Conservation (phyloP, 129 eudicot species). For the Ambrosia artemisiifolia region DNA sequence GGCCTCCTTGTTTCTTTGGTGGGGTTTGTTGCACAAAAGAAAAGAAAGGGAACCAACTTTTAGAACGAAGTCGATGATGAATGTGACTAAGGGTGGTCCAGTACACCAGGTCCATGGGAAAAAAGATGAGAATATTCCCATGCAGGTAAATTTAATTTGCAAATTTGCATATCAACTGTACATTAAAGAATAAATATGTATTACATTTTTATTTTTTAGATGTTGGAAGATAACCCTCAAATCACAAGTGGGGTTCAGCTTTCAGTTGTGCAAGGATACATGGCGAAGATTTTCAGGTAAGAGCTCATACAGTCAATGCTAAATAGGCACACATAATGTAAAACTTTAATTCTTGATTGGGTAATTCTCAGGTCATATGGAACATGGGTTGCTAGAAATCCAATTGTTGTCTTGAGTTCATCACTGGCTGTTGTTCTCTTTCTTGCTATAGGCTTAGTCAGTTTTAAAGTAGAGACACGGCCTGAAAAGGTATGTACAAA, state of each 20-base stretch:
- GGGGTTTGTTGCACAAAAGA: constrained; percentile 74
- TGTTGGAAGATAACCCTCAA: constrained; percentile 65
- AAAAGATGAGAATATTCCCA: constrained; percentile 64
- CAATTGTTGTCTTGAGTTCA: constrained; percentile 65
- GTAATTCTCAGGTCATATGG: constrained; percentile 75
- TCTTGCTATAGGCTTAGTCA: constrained; percentile 79
- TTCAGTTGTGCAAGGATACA: constrained; percentile 86
- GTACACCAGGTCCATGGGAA: constrained; percentile 47
- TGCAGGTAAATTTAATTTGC: constrained; percentile 52
- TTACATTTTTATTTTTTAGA: constrained; percentile 38
- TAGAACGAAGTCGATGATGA: constrained; percentile 56
- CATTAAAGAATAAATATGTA: neutral
- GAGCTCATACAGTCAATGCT: constrained; percentile 14
- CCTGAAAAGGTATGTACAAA: constrained; percentile 75
- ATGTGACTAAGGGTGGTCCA: constrained; percentile 48
- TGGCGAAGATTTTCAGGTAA: constrained; percentile 89
- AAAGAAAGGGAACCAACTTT: constrained; percentile 43
- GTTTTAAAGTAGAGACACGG: constrained; percentile 88
- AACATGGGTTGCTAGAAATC: constrained; percentile 89
- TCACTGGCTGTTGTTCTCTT: constrained; percentile 70
- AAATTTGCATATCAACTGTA: neutral
- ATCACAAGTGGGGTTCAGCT: constrained; percentile 67
- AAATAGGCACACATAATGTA: constrained; percentile 9
- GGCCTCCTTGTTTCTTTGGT: constrained; percentile 82
- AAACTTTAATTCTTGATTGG: constrained; percentile 20